phyloP scores from a whole-genome alignment of 1,139 yeast genomes.

The Suhomyces choctaworum region DNA sequence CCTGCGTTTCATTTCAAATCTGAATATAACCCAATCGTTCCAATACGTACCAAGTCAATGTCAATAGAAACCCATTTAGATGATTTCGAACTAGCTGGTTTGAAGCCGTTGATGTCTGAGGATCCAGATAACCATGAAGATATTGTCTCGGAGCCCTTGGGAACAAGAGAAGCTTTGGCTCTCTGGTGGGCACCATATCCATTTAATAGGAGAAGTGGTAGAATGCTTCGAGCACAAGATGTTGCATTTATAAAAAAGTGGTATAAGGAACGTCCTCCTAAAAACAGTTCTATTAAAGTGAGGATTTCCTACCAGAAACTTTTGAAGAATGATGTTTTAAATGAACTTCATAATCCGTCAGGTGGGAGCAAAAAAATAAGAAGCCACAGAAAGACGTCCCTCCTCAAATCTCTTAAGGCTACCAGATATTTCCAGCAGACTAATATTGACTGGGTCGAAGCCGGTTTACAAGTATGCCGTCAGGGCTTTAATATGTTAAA shows the following conservation, averaged over 20 bases:
- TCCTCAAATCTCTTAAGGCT: slow-evolving; percentile 66
- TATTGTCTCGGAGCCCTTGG: slow-evolving; percentile 27
- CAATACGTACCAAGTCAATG: slow-evolving; percentile 16
- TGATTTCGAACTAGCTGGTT: slow-evolving; percentile 15
- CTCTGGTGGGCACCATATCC: slow-evolving; percentile 85
- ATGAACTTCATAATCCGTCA: slow-evolving; percentile 56
- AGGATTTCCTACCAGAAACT: slow-evolving; percentile 86
- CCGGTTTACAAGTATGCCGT: slow-evolving; percentile 87
- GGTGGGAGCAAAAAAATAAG: slow-evolving; percentile 33
- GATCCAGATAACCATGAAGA: neutral
- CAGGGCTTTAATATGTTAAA: slow-evolving; percentile 96
- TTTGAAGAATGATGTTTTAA: slow-evolving; percentile 69
- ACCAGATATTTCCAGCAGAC: slow-evolving; percentile 93
- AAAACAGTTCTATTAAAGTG: slow-evolving; percentile 67
- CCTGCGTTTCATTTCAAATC: slow-evolving; percentile 60
- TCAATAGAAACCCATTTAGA: slow-evolving; percentile 11
- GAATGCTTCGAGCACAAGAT: slow-evolving; percentile 81
- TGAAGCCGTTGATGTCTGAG: slow-evolving; percentile 14
- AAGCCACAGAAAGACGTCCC: slow-evolving; percentile 50
- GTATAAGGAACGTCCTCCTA: slow-evolving; percentile 71
- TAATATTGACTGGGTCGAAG: slow-evolving; percentile 96
- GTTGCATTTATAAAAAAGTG: slow-evolving; percentile 81
- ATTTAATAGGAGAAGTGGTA: slow-evolving; percentile 72
- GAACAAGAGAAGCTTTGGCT: slow-evolving; percentile 59
- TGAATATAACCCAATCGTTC: slow-evolving; percentile 55